Base-by-base conservation (phyloP, 2,329 filamentous ascomycete species). In the Aspergillus arachidicola region DNA sequence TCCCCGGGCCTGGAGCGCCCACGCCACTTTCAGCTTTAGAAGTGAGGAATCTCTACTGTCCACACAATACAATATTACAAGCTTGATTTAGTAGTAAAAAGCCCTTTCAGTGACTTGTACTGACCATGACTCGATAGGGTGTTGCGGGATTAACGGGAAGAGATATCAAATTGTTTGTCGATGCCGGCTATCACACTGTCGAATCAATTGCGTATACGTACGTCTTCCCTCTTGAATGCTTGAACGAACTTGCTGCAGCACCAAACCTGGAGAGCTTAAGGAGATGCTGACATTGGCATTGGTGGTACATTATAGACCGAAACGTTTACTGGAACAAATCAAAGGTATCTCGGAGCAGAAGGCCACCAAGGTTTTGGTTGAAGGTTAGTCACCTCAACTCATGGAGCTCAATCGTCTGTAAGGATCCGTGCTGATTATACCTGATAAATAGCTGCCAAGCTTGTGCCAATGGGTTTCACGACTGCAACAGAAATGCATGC, bases 401-500 rank as follows among this genome's bases (percentile, higher is more conserved):
- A 16, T n/a, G n/a, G 36, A n/a, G 12, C 28, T n/a, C 6, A 12
- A 7, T 54, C 23, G 58, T 50, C 1, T 10, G 12, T 46, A 9
- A 14, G 0, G 3, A 51, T 3, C 41, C 16, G 26, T 57, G 66
- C 63, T 70, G 51, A 68, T 60, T 63, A 2, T 58, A 45, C 5
- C 46, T 55, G 30, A 30, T 59, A 38, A 61, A 48, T 70, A 96
- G 94, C 94, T 32, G 94, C 93, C 1, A 99, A 97, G 79, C 86
- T 98, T 58, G 95, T 99, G 0, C 95, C 95, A 0, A 97, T 99
- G 94, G 95, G 95, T 48, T 99, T 99, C 77, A 99, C 96, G 1
- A 99, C 95, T 0, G 95, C 95, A 4, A 99, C 95, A 0, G 96
- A 99, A 80, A 99, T 99, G 94, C 96, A 99, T 76, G 92, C 94